Base-by-base conservation (phyloP, 495 filamentous ascomycete genomes). In the Hypoxylon trugodes region DNA sequence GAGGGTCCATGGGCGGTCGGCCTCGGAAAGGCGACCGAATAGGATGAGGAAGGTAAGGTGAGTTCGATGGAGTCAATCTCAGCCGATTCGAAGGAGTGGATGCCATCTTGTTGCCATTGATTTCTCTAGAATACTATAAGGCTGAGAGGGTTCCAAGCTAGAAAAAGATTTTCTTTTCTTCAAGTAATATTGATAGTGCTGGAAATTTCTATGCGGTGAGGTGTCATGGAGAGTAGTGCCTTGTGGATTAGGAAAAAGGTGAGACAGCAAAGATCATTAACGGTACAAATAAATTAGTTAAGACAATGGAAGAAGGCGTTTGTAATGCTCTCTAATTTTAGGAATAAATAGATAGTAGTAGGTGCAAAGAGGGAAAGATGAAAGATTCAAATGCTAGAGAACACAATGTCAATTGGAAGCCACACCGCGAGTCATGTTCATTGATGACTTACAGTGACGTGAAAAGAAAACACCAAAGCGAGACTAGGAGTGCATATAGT, bases 41-140 rank as follows among this genome's bases (percentile, higher is more conserved):
- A 8, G 83, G 78, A 19, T 86, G 84, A 49, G 84, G 79, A 54
- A 87, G 76, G 51, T 84, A 85, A 25, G 91, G 91, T 32, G 91
- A 92, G 74, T 89, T 92, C 55, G 89, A 87, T 48, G 91, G 91
- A 25, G 92, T 92, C 61, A 91, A 78, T 80, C 89, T 93, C 72
- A 91, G 79, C 69, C 86, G 75, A 77, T 82, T 82, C 63, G 80
- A 80, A 67, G 82, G 81, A 76, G 83, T 84, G 63, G 78, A 80
- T 68, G 82, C 77, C 82, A 86, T 86, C 74, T 74, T 78, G 66
- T 65, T 75, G 80, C 82, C 82, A 86, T 86, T 77, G 74, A 72
- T 71, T 64, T 57, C 51, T 48, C 22, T 21, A 41, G 32, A 42
- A 55, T 30, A 33, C 37, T 60, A 49, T 47, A 52, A 40, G 40